Conservation (phyloP, 176 grass and related monocot species). For the Cenchrus purpureus region DNA sequence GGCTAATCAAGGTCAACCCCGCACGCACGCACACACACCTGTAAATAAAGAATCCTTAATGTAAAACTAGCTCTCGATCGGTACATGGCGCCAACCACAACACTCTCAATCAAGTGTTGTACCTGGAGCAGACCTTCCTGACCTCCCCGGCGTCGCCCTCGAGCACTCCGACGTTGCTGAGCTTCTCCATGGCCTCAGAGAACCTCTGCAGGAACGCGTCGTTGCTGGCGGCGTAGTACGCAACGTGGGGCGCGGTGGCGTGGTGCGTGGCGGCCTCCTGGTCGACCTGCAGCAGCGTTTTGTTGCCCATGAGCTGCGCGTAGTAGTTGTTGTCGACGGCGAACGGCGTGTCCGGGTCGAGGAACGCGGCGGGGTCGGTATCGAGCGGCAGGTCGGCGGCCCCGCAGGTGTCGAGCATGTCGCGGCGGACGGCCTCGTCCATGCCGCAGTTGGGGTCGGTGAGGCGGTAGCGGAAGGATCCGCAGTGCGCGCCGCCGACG, state of each 20-base stretch:
- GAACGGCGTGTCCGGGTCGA: slow-evolving; percentile 51
- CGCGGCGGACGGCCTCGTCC: neutral
- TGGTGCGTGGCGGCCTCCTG: slow-evolving; percentile 54
- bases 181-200: slow-evolving; percentile 50
- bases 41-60: neutral
- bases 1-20: slow-evolving; percentile 9
- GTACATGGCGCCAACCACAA: neutral
- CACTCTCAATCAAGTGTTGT: slow-evolving; percentile 20
- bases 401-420: slow-evolving; percentile 28
- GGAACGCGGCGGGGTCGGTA: slow-evolving; percentile 33
- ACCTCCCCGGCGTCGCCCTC: slow-evolving; percentile 58
- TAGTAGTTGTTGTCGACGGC: slow-evolving; percentile 63
- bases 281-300: slow-evolving; percentile 50
- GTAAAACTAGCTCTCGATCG: too few species aligned
- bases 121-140: slow-evolving; percentile 53
- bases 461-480: slow-evolving; percentile 55
- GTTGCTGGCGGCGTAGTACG: slow-evolving; percentile 28
- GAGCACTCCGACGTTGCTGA: slow-evolving; percentile 48
- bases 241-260: slow-evolving; percentile 26
- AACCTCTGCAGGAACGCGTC: slow-evolving; percentile 47
- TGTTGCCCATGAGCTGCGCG: slow-evolving; percentile 43
- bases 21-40: too few species aligned
- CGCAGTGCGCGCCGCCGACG: slow-evolving; percentile 59
- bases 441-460: slow-evolving; percentile 34
- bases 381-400: neutral